phyloP scores from a whole-genome alignment of 1,284 basidiomycete species.

The Porogramme epimiltina region DNA sequence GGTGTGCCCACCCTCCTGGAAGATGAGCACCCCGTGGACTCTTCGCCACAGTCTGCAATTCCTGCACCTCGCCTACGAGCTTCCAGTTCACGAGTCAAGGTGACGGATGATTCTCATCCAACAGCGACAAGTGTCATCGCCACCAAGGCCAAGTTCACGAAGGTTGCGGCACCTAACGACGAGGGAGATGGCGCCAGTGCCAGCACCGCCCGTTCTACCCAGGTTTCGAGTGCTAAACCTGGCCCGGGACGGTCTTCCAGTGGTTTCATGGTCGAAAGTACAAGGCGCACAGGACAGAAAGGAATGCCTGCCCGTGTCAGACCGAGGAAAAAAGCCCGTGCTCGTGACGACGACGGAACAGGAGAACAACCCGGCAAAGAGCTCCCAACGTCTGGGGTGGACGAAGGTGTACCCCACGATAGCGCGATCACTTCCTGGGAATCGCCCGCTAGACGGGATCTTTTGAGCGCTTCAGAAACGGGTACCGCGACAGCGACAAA shows the following conservation, averaged over 20 bases:
- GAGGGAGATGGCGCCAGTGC: background rate
- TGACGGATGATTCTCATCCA: constrained; percentile 42
- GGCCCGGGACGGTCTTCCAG: constrained; percentile 49
- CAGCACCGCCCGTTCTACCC: background rate
- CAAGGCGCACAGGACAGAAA: constrained; percentile 21
- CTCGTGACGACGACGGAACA: background rate
- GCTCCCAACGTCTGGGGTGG: no score
- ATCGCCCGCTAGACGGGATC: constrained; percentile 43
- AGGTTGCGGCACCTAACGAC: constrained; percentile 2
- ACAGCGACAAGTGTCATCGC: constrained; percentile 38
- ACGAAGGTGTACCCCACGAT: no score
- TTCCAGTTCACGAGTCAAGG: constrained; percentile 54
- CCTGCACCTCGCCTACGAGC: constrained; percentile 49
- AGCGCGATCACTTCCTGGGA: no score
- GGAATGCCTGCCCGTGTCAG: constrained; percentile 21
- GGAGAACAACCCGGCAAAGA: no score
- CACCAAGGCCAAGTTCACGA: constrained; percentile 46
- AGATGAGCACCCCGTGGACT: constrained; percentile 28
- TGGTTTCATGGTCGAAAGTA: constrained; percentile 26
- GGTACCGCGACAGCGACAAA: constrained; percentile 34
- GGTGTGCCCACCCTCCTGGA: constrained; percentile 7
- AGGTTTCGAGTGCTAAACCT: constrained; percentile 35
- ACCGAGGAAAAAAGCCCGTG: constrained; percentile 1
- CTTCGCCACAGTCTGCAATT: constrained; percentile 2
- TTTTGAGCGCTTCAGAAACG: constrained; percentile 49